Conservation (phyloP, 495 filamentous ascomycete species). For the Staphylotrichum longicolle region DNA sequence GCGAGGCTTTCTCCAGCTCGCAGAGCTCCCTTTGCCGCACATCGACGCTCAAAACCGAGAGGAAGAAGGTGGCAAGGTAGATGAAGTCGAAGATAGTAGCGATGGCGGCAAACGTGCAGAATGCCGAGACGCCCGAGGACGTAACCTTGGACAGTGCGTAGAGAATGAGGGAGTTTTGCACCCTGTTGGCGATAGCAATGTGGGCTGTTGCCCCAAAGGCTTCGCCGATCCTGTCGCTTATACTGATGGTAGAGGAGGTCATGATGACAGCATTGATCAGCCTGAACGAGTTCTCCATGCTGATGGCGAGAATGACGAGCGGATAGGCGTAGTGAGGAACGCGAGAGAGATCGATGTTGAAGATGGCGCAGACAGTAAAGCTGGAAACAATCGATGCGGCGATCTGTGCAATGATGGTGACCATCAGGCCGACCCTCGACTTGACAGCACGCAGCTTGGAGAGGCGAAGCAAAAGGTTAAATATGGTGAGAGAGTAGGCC, state of each 20-base stretch:
- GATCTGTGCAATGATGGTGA: slow-evolving; percentile 65
- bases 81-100: slow-evolving; percentile 68
- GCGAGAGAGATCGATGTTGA: slow-evolving; percentile 60
- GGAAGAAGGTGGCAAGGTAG: slow-evolving; percentile 69
- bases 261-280: slow-evolving; percentile 68
- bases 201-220: slow-evolving; percentile 68
- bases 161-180: slow-evolving; percentile 60
- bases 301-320: slow-evolving; percentile 66
- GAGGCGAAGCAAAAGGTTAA: slow-evolving; percentile 58
- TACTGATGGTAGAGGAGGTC: slow-evolving; percentile 59
- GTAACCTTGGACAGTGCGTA: slow-evolving; percentile 56
- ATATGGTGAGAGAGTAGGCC: slow-evolving; percentile 57
- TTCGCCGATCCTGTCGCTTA: slow-evolving; percentile 58
- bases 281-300: slow-evolving; percentile 69
- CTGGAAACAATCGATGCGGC: slow-evolving; percentile 63
- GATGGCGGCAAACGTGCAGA: slow-evolving; percentile 67
- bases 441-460: slow-evolving; percentile 64
- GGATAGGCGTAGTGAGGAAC: slow-evolving; percentile 64
- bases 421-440: slow-evolving; percentile 62
- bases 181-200: slow-evolving; percentile 57
- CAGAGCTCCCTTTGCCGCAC: slow-evolving; percentile 65
- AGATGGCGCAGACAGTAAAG: slow-evolving; percentile 60
- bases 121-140: slow-evolving; percentile 60
- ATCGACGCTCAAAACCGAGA: slow-evolving; percentile 70
- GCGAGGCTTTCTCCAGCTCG: slow-evolving; percentile 47